Evolutionary conservation across 805 yeast genomes (phyloP).

Genomic region (Teunomyces gatunensis): DNA sequence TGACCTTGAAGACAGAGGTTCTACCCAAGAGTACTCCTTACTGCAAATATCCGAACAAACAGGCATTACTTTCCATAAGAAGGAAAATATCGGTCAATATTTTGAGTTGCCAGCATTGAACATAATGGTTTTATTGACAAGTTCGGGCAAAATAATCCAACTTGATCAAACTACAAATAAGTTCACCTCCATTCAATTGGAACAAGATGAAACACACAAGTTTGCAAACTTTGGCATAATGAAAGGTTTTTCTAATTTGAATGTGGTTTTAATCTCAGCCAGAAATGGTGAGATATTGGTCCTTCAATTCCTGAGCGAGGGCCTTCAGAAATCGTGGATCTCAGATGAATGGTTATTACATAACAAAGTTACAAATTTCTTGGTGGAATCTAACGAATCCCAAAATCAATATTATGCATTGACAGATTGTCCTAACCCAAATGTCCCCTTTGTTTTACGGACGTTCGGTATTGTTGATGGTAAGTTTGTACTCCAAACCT

Average conservation of each 20-base stretch:
- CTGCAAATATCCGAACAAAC: slow-evolving; percentile 29
- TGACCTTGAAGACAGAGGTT: slow-evolving; percentile 38
- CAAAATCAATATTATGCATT: slow-evolving; percentile 33
- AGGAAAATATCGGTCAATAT: slow-evolving; percentile 63
- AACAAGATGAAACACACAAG: slow-evolving; percentile 8
- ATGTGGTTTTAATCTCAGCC: slow-evolving; percentile 24
- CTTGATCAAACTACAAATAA: slow-evolving; percentile 15
- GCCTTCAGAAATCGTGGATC: slow-evolving; percentile 20
- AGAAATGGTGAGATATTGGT: slow-evolving; percentile 43
- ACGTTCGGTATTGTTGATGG: slow-evolving; percentile 24
- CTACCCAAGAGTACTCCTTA: slow-evolving; percentile 22
- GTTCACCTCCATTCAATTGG: slow-evolving; percentile 1
- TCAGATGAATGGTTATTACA: slow-evolving; percentile 22
- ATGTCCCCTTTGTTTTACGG: slow-evolving; percentile 47
- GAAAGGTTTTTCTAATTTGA: slow-evolving; percentile 36
- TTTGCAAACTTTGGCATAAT: slow-evolving; percentile 43
- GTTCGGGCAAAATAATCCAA: slow-evolving; percentile 52
- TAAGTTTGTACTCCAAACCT: slow-evolving; percentile 21
- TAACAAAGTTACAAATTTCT: slow-evolving; percentile 50
- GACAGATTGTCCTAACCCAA: slow-evolving; percentile 68
- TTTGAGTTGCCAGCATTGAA: slow-evolving; percentile 44
- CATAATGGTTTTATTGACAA: slow-evolving; percentile 51
- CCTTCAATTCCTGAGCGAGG: slow-evolving; percentile 30
- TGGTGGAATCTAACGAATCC: slow-evolving; percentile 23
- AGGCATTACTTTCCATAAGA: slow-evolving; percentile 28